Percentiles rank a stretch among this genome's conserved stretches.
Evolutionary conservation across 352 stramenopile genomes (phyloP).

Genomic region (Globisporangium okanoganense): DNA sequence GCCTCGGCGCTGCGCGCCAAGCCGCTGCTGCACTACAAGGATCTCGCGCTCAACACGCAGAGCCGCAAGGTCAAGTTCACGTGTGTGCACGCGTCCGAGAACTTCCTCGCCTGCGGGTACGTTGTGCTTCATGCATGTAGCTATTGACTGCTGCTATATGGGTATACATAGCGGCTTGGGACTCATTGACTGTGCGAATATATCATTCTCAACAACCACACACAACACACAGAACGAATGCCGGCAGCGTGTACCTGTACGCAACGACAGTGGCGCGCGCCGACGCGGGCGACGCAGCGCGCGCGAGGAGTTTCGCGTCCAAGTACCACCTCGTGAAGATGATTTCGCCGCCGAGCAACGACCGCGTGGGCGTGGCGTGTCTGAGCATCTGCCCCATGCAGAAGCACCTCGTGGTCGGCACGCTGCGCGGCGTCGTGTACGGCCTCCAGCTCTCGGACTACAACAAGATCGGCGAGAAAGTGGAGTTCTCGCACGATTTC

Average conservation of each 20-base stretch:
- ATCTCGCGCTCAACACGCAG: constrained; percentile 49
- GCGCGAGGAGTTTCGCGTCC: constrained; percentile 27
- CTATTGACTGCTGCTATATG: neutral
- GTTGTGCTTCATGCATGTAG: constrained; percentile 5
- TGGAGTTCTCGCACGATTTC: constrained; percentile 87
- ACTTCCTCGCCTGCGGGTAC: constrained; percentile 83
- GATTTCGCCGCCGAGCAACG: constrained; percentile 67
- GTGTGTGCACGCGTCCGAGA: constrained; percentile 80
- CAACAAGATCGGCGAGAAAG: constrained; percentile 84
- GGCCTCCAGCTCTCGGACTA: constrained; percentile 78
- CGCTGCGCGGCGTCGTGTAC: constrained; percentile 75
- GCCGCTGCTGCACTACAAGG: constrained; percentile 72
- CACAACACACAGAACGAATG: constrained; percentile 66
- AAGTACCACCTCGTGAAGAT: constrained; percentile 89
- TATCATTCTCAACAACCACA: neutral
- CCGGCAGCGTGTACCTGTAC: constrained; percentile 82
- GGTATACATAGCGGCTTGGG: neutral
- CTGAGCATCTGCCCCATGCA: constrained; percentile 79
- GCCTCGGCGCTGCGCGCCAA: constrained; percentile 26
- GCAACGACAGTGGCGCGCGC: constrained; percentile 47
- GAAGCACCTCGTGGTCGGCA: constrained; percentile 79
- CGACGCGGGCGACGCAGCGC: constrained; percentile 17
- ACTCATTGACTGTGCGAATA: neutral
- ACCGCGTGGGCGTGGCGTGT: constrained; percentile 69
- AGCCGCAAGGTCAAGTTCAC: constrained; percentile 73